Evolutionary conservation across 2,329 filamentous ascomycete species (phyloP).

Genomic region (Orbilia quercus): DNA sequence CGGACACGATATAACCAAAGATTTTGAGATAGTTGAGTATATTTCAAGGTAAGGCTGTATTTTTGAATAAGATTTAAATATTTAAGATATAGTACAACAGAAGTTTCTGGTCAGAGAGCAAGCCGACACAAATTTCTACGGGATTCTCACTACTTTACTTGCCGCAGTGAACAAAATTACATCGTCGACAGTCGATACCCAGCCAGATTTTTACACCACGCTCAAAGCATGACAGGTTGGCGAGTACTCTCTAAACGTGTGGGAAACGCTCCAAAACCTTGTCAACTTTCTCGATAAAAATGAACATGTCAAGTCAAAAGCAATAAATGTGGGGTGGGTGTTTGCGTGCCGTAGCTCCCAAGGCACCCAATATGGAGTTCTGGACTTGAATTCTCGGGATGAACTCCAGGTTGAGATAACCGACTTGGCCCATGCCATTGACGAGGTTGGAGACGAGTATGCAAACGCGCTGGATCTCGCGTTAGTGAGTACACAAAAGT

Average conservation of each 20-base stretch:
- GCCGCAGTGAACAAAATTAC: neutral
- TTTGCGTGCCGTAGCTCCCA: neutral
- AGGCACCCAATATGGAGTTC: neutral
- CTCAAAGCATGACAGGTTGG: constrained; percentile 10
- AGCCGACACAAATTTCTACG: neutral
- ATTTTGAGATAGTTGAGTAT: no score
- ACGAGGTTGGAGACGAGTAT: constrained; percentile 3
- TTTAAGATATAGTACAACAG: neutral
- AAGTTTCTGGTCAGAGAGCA: neutral
- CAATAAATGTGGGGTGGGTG: neutral
- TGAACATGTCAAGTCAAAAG: neutral
- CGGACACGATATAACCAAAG: no score
- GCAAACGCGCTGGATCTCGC: neutral
- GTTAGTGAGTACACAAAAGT: no score
- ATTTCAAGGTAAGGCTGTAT: no score
- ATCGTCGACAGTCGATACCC: constrained; percentile 1
- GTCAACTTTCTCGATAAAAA: neutral
- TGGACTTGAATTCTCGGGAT: neutral
- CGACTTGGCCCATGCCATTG: constrained; percentile 8
- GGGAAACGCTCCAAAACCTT: constrained; percentile 1
- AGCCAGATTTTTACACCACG: constrained; percentile 9
- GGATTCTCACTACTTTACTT: constrained; percentile 1
- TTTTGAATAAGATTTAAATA: no score
- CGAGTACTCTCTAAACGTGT: neutral
- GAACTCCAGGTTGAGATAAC: constrained; percentile 13